Conservation (phyloP, 2,329 filamentous ascomycete species). For the Diaporthe australafricana region DNA sequence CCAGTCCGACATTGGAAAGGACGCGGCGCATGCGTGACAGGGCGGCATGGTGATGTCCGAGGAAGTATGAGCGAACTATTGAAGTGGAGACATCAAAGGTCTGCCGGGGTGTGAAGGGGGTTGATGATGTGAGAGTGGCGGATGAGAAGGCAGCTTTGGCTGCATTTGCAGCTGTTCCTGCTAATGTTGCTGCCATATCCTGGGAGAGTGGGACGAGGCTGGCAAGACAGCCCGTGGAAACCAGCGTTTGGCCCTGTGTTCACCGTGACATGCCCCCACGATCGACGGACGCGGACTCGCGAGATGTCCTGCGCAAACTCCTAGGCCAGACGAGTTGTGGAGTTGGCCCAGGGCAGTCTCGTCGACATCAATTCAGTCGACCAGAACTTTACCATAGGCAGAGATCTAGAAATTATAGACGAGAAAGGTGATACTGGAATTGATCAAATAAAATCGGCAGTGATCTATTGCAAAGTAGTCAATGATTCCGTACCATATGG, state of each 20-base stretch:
- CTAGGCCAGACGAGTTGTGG: background rate
- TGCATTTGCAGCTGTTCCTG: constrained; percentile 33
- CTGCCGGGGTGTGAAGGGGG: constrained; percentile 78
- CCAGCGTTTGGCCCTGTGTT: background rate
- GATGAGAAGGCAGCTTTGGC: constrained; percentile 34
- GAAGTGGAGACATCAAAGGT: constrained; percentile 78
- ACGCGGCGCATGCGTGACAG: constrained; percentile 84
- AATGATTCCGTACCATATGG: background rate
- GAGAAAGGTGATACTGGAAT: background rate
- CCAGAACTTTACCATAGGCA: background rate
- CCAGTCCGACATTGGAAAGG: constrained; percentile 83
- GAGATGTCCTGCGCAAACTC: background rate
- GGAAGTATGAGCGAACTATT: constrained; percentile 90
- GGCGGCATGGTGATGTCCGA: constrained; percentile 90
- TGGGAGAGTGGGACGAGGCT: background rate
- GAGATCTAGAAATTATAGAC: background rate
- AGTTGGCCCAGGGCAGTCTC: background rate
- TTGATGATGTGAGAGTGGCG: constrained; percentile 34
- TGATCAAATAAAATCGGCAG: background rate
- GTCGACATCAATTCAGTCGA: background rate
- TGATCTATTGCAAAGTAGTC: background rate
- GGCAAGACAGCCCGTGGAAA: too few species aligned
- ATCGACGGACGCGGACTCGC: background rate
- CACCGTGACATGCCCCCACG: constrained; percentile 9
- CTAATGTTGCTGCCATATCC: constrained; percentile 23